A percentile compares a stretch with the other conserved stretches of the same genome.
phyloP scores from a whole-genome alignment of 306 rosid species.

The Lablab purpureus region DNA sequence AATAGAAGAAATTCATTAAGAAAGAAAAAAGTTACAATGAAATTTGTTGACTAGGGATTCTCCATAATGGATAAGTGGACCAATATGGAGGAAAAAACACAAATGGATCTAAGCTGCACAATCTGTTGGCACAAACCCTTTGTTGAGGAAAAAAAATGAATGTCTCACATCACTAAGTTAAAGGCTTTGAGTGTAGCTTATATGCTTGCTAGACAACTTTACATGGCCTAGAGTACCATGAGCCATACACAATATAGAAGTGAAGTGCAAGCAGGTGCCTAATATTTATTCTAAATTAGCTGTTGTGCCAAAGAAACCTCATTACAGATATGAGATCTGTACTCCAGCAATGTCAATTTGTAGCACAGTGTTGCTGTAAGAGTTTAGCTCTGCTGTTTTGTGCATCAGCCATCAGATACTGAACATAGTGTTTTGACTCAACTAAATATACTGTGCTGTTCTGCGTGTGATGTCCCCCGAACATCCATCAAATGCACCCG shows the following conservation, averaged over 20 bases:
- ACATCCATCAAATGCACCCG: constrained; percentile 4
- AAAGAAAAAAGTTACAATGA: no score
- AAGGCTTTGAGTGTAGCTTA: no score
- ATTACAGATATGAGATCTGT: not conserved
- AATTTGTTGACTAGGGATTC: no score
- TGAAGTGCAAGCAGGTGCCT: not conserved
- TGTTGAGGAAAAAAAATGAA: no score
- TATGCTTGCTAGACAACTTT: no score
- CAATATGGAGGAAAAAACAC: no score
- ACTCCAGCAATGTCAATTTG: not conserved
- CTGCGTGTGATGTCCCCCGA: not conserved
- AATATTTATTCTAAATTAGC: not conserved
- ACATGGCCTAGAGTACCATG: no score
- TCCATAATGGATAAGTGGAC: no score
- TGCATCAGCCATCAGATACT: not conserved
- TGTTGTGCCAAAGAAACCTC: not conserved
- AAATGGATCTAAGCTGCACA: no score
- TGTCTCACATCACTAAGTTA: no score
- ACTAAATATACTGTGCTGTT: not conserved
- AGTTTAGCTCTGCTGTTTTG: not conserved
- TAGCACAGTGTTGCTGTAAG: not conserved
- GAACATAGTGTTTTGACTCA: not conserved
- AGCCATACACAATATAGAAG: not conserved
- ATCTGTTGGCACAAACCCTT: no score
- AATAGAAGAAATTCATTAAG: no score